A percentile compares a stretch with the other conserved stretches of the same genome.
Conservation (phyloP, 495 filamentous ascomycete genomes). For the Immersiella caudata region DNA sequence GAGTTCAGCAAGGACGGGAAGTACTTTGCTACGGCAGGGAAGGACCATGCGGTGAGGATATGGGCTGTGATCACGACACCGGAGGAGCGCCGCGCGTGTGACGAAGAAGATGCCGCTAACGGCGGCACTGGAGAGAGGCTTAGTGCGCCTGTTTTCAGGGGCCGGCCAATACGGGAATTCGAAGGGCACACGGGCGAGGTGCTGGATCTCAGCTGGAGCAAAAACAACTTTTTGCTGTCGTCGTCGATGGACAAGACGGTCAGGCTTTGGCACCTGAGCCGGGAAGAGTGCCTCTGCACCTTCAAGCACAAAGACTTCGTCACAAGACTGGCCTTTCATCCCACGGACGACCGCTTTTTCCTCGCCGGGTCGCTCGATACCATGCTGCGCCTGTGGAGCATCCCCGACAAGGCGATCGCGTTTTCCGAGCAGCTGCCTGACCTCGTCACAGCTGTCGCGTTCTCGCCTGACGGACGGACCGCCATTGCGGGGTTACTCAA, state of each 20-base stretch:
- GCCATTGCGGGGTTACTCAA: constrained; percentile 87
- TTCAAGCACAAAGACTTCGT: constrained; percentile 98
- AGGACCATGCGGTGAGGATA: constrained; percentile 82
- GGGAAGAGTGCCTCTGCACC: constrained; percentile 85
- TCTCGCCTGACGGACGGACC: constrained; percentile 88
- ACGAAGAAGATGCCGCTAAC: constrained; percentile 69
- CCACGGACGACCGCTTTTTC: constrained; percentile 94
- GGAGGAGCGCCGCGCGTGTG: constrained; percentile 73
- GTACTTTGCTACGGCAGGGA: constrained; percentile 86
- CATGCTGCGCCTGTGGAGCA: constrained; percentile 94
- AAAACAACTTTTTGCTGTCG: constrained; percentile 97
- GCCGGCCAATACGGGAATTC: constrained; percentile 76
- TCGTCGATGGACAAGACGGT: constrained; percentile 99
- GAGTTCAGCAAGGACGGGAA: constrained; percentile 93
- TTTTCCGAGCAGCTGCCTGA: constrained; percentile 83
- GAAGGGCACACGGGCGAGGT: constrained; percentile 85
- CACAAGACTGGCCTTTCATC: constrained; percentile 92
- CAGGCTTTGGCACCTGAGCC: constrained; percentile 86
- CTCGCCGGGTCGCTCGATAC: constrained; percentile 91
- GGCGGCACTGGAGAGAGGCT: constrained; percentile 59
- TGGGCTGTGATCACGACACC: constrained; percentile 86
- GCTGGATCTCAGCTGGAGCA: constrained; percentile 95
- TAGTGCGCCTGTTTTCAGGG: constrained; percentile 89
- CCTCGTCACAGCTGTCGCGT: constrained; percentile 90
- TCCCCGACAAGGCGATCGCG: constrained; percentile 93